Evolutionary conservation across 2,329 filamentous ascomycete species (phyloP), one percentile per base, ranked within the genome.

Genomic region (Emergomyces africanus): DNA sequence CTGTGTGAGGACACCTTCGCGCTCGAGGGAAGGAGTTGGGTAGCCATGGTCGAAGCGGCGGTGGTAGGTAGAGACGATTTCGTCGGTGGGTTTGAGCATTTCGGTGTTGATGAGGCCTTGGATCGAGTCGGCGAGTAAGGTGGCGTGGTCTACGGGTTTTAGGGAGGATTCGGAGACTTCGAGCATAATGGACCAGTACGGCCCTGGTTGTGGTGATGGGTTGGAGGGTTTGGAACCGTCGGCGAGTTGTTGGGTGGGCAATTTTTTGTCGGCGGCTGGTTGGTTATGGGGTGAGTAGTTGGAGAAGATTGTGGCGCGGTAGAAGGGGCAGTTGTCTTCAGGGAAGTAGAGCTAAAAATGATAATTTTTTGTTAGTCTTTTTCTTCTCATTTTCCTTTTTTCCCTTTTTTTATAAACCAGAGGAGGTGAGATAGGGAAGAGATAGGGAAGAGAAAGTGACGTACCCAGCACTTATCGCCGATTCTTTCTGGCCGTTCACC

Each of bases 241-340:
- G 60, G 88, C 94, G 48, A 91, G 81, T 74, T 91, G 88, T 67
- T 90, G 78, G 25, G 94, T 97, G 44, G 90, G 84, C 59, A 99
- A 84, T 81, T 95, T 94, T 71, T 81, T 86, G 60, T 86, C 85
- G 61, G 84, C 80, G 65, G 88, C 79, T 39, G 94, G 94, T 79
- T 97, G 94, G 82, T 99, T 99, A 84, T 95, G 86, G 57, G 92
- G 94, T 25, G 94, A 97, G 83, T 99, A 99, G 84, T 99, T 99
- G 77, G 92, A 97, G 84, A 99, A 99, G 79, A 99, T 97, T 71
- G 94, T 99, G 71, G 94, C 94, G 68, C 94, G 89, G 83, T 99
- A 99, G 83, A 99, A 99, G 73, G 90, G 90, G 81, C 90, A 96
- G 83, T 99, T 87, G 75, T 96, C 88, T 77, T 99, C 94, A 63